Evolutionary conservation across 495 filamentous ascomycete species (phyloP).

Genomic region (Hypoxylon intermedium): DNA sequence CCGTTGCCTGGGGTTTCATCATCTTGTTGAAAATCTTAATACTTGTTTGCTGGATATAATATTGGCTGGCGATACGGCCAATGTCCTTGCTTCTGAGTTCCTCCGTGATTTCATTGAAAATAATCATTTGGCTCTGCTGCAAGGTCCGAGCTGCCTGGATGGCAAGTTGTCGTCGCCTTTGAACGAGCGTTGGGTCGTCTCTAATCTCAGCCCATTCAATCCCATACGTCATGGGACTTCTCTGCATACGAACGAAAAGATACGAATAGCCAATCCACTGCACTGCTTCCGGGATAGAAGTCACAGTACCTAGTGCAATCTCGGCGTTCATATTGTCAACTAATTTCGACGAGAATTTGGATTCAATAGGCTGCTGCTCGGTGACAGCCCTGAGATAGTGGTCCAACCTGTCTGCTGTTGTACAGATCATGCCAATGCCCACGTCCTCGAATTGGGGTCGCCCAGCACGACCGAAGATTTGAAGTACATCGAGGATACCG

Average conservation of each 20-base stretch:
- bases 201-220: constrained; percentile 91
- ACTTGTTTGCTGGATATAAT: constrained; percentile 90
- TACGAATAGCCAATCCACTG: constrained; percentile 99
- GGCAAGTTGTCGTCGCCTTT: constrained; percentile 79
- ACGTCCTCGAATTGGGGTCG: constrained; percentile 95
- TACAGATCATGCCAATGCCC: constrained; percentile 96
- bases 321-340: constrained; percentile 98
- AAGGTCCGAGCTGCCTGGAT: constrained; percentile 85
- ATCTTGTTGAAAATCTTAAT: constrained; percentile 93
- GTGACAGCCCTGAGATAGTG: constrained; percentile 95
- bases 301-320: constrained; percentile 91
- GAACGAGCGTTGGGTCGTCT: constrained; percentile 84
- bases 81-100: constrained; percentile 91
- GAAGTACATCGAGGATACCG: constrained; percentile 94
- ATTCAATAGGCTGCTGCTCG: constrained; percentile 95
- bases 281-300: constrained; percentile 89
- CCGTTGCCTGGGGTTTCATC: constrained; percentile 81
- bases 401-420: constrained; percentile 87
- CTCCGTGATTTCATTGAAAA: constrained; percentile 92
- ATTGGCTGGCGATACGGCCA: constrained; percentile 95
- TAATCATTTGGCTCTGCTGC: constrained; percentile 96
- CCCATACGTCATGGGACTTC: constrained; percentile 90
- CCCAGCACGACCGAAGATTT: constrained; percentile 98
- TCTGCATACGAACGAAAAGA: constrained; percentile 93
- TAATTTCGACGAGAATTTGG: constrained; percentile 83